Evolutionary conservation across 768 basidiomycete genomes (phyloP).

Genomic region (Termitomyces sp.): DNA sequence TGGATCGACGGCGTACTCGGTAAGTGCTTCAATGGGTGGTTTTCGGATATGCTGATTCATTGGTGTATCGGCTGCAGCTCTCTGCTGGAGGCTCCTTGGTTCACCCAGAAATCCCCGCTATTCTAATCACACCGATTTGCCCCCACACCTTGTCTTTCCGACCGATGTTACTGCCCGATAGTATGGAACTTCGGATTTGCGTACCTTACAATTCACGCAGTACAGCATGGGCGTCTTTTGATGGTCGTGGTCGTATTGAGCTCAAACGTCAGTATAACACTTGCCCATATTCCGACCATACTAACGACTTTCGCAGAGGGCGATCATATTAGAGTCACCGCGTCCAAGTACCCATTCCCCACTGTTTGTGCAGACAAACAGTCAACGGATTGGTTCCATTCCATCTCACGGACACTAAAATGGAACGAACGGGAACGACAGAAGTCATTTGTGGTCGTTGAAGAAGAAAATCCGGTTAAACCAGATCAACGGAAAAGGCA

Average conservation of each 20-base stretch:
- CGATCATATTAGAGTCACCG: constrained; percentile 97
- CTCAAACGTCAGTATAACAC: constrained; percentile 71
- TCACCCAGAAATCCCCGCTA: constrained; percentile 95
- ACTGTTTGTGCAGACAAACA: constrained; percentile 98
- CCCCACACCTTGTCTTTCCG: constrained; percentile 98
- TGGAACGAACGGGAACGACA: constrained; percentile 99
- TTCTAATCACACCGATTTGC: constrained; percentile 96
- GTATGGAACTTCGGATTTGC: constrained; percentile 96
- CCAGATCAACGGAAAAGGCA: constrained; percentile 19
- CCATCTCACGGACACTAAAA: constrained; percentile 93
- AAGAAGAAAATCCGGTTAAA: constrained; percentile 75
- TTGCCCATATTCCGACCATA: constrained; percentile 2
- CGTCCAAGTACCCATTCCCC: constrained; percentile 96
- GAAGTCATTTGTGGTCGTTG: constrained; percentile 97
- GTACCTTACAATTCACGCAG: constrained; percentile 99
- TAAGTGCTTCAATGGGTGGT: constrained; percentile 28
- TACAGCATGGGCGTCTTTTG: constrained; percentile 98
- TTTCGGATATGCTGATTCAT: constrained; percentile 4
- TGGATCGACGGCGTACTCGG: constrained; percentile 97
- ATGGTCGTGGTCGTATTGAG: constrained; percentile 94
- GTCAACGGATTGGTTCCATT: constrained; percentile 97
- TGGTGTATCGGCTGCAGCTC: constrained; percentile 35
- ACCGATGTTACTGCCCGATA: constrained; percentile 97
- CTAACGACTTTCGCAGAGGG: constrained; percentile 61
- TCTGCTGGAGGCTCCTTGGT: constrained; percentile 98